These are phyloP conservation scores for Chrysoporthe cubensis DNA, from an alignment of 2,329 filamentous ascomycete species.

Conservation along the genomic window DNA sequence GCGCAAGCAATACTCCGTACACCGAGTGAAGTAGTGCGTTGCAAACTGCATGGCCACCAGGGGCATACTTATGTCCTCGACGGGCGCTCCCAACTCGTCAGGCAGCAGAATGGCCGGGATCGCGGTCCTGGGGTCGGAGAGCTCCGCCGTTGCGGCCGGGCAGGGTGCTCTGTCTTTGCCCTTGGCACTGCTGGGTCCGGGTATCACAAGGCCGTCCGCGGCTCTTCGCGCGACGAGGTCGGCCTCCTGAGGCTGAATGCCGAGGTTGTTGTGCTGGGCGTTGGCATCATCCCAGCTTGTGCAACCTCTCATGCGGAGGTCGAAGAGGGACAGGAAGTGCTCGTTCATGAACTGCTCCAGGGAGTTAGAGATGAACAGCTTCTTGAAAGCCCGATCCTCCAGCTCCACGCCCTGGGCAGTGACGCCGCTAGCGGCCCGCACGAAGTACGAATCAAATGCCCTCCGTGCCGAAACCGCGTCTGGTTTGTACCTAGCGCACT, in stretches of 20 bases:
- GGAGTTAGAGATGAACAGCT: conserved; percentile 73
- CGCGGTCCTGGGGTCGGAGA: conserved; percentile 16
- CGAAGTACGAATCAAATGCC: conserved; percentile 37
- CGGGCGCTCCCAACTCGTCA: conserved; percentile 10
- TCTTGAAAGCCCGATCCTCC: conserved; percentile 44
- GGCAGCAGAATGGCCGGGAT: conserved; percentile 10
- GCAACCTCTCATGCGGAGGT: conserved; percentile 55
- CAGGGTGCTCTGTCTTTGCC: background rate
- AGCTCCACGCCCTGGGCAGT: background rate
- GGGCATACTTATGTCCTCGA: conserved; percentile 51
- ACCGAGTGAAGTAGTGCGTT: conserved; percentile 76
- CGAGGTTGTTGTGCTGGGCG: conserved; percentile 32
- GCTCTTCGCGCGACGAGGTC: background rate
- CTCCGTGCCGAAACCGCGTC: conserved; percentile 46
- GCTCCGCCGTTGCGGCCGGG: conserved; percentile 36
- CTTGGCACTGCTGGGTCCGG: background rate
- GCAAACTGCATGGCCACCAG: conserved; percentile 73
- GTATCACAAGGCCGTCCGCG: conserved; percentile 4
- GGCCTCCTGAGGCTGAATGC: conserved; percentile 15
- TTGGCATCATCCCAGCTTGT: conserved; percentile 73
- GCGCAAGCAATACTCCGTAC: conserved; percentile 84
- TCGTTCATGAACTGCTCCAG: conserved; percentile 70
- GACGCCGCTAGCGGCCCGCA: background rate
- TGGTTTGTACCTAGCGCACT: conserved; percentile 75
- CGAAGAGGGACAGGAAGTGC: conserved; percentile 65